Evolutionary conservation across 208 protist species (phyloP), one percentile per base, ranked within the genome.

Genomic region (Balamuthia mandrillaris): DNA sequence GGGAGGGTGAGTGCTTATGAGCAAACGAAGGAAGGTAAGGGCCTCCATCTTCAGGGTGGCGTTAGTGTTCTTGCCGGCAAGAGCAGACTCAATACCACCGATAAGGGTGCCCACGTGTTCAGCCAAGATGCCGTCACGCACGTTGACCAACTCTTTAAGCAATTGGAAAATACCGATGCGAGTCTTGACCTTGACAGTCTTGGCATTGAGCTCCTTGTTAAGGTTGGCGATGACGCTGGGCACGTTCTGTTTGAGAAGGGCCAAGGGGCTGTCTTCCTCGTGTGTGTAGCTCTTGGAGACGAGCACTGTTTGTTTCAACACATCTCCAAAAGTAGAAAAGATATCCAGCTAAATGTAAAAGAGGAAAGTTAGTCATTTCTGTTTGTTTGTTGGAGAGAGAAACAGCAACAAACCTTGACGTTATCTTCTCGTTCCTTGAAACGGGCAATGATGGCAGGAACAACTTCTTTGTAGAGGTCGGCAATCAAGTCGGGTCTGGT

Each of bases 361-460:
- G 31, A 54, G 45, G 12, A 60, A 54, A 61, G 35, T 12, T n/a
- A n/a, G n/a, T n/a, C n/a, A n/a, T n/a, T n/a, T 44, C 37, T 37
- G 24, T 75, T 68, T 24, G 14, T 24, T 16, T 5, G 52, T 10
- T 18, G 18, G 47, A 35, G 60, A 14, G 14, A 52, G 47, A 18
- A 18, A 18, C 47, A 52, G 47, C 47, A 52, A 75, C 21, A 42
- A 49, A 49, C 60, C 86, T 87, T 89, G 41, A 95, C 93, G 58
- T 88, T 88, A 81, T 95, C 93, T 51, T 95, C 93, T 35, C 94
- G 70, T 75, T 96, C 94, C n/a, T 86, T 88, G 74, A 91, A 93
- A 18, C 91, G 82, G n/a, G 0, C 14, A n/a, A 93, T 79, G 16
- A 95, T 56, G 35, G 74, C 47, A 41, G 92, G 90, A 9, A 86